A percentile compares a stretch with the other conserved stretches of the same genome.
Evolutionary conservation across 805 yeast genomes (phyloP).

Genomic region (Danielia reshetovae): DNA sequence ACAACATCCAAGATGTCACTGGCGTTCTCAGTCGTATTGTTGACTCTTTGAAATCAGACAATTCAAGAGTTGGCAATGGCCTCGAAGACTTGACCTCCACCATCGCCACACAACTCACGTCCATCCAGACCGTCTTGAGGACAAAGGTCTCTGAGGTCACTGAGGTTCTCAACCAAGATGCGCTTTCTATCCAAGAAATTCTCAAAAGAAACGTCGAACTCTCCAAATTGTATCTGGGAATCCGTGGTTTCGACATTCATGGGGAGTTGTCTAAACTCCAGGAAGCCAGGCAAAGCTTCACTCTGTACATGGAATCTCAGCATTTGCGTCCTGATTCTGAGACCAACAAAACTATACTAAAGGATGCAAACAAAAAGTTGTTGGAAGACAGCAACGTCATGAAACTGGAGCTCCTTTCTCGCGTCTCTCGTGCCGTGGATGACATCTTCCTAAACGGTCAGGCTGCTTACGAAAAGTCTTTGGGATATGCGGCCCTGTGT

Average conservation of each 20-base stretch:
- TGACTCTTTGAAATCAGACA: neutral
- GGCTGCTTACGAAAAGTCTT: neutral
- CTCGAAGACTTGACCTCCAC: neutral
- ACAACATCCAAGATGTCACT: slow-evolving; percentile 2
- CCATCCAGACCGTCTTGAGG: neutral
- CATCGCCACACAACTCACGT: neutral
- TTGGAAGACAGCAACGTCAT: neutral
- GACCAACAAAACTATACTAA: neutral
- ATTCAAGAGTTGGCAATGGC: neutral
- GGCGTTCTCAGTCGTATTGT: neutral
- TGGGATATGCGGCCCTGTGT: neutral
- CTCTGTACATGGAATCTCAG: neutral
- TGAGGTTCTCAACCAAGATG: neutral
- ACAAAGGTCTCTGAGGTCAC: neutral
- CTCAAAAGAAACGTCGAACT: neutral
- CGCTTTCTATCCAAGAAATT: neutral
- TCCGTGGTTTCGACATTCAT: neutral
- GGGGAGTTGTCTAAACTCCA: neutral
- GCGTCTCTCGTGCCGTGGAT: neutral
- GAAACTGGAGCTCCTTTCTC: neutral
- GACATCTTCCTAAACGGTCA: neutral
- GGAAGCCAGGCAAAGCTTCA: neutral
- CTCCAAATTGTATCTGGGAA: neutral
- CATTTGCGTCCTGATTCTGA: neutral
- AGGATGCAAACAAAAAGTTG: neutral